These are phyloP conservation scores for Sphaceloma murrayae DNA, from an alignment of 2,329 filamentous ascomycete species.

Conservation along the genomic window DNA sequence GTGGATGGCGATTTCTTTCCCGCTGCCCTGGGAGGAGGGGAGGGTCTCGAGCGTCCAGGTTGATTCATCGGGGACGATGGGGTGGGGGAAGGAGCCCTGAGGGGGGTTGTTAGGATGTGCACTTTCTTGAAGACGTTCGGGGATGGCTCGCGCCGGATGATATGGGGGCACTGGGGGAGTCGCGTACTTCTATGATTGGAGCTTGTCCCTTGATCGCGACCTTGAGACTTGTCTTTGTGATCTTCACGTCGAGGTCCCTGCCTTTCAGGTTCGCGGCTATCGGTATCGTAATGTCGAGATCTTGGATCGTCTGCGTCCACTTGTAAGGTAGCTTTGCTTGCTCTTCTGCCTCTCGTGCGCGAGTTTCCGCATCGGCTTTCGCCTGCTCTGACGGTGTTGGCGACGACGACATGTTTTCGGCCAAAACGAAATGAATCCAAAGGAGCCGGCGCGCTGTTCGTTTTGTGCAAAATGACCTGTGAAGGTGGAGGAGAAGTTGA, in stretches of 20 bases:
- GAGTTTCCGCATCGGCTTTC: slow-evolving; percentile 47
- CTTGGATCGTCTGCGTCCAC: slow-evolving; percentile 87
- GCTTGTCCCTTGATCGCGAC: slow-evolving; percentile 83
- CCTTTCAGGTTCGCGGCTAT: slow-evolving; percentile 79
- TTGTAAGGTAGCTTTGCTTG: slow-evolving; percentile 91
- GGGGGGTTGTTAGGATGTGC: background rate
- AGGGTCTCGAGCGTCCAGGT: slow-evolving; percentile 78
- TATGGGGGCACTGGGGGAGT: slow-evolving; percentile 1
- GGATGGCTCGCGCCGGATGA: too few species aligned
- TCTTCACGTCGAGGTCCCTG: slow-evolving; percentile 69
- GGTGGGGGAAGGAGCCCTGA: slow-evolving; percentile 75
- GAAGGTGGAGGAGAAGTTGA: slow-evolving; percentile 1
- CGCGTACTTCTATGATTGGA: slow-evolving; percentile 63
- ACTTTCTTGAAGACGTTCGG: too few species aligned
- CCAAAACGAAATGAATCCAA: too few species aligned
- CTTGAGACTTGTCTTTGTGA: slow-evolving; percentile 68
- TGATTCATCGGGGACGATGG: slow-evolving; percentile 73
- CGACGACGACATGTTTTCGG: slow-evolving; percentile 28
- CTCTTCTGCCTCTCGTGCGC: slow-evolving; percentile 70
- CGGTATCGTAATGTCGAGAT: slow-evolving; percentile 68
- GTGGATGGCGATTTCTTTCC: slow-evolving; percentile 74
- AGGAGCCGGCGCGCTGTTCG: too few species aligned
- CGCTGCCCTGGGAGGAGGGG: slow-evolving; percentile 40
- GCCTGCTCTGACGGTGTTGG: slow-evolving; percentile 47
- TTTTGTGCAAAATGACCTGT: background rate